phyloP scores from a whole-genome alignment of 2,329 filamentous ascomycete species.

The Cladobotryum protrusum region DNA sequence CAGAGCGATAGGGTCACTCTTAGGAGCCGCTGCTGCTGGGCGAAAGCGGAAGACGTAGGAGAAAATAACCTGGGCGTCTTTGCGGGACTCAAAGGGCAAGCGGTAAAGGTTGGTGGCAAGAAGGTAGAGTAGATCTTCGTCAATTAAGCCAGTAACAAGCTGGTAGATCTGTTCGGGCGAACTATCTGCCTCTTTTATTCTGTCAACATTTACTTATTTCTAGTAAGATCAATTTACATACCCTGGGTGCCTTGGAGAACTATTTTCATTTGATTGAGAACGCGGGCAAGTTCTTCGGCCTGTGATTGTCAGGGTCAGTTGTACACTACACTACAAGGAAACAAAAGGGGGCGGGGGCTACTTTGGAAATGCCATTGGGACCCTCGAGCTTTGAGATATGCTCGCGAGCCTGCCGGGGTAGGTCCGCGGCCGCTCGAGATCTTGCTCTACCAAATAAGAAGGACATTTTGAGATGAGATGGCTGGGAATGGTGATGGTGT shows the following conservation, averaged over 20 bases:
- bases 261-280: slow-evolving; percentile 85
- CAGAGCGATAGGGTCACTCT: slow-evolving; percentile 74
- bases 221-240: slow-evolving; percentile 31
- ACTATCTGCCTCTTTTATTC: slow-evolving; percentile 65
- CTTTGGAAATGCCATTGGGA: slow-evolving; percentile 42
- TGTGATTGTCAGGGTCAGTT: slow-evolving; percentile 29
- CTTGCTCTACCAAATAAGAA: slow-evolving; percentile 51
- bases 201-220: slow-evolving; percentile 7
- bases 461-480: slow-evolving; percentile 33
- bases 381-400: slow-evolving; percentile 48
- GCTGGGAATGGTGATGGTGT: neutral
- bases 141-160: slow-evolving; percentile 75
- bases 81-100: slow-evolving; percentile 91
- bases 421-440: slow-evolving; percentile 45
- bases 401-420: slow-evolving; percentile 51
- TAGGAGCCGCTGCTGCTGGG: slow-evolving; percentile 58
- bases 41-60: slow-evolving; percentile 91
- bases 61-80: slow-evolving; percentile 93
- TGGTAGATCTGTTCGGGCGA: slow-evolving; percentile 83
- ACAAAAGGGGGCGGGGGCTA: slow-evolving; percentile 17
- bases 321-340: neutral
- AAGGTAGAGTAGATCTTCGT: slow-evolving; percentile 81
- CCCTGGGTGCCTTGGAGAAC: slow-evolving; percentile 90
- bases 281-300: slow-evolving; percentile 82
- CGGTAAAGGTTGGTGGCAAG: slow-evolving; percentile 77